phyloP scores from a whole-genome alignment of 192 early-diverging fungal genomes.

The Backusella psychrophila region DNA sequence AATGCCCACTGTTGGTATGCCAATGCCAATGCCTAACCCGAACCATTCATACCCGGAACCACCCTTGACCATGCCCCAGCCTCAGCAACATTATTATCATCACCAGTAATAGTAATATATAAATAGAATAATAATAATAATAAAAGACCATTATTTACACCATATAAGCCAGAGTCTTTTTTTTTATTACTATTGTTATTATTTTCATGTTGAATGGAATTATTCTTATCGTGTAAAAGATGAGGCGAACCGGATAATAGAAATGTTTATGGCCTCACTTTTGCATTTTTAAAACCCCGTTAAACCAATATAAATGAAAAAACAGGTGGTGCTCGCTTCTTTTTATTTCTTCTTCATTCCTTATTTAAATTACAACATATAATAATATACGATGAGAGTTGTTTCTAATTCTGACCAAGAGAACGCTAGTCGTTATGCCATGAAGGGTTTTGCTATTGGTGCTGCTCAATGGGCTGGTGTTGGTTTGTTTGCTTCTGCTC shows the following conservation, averaged over 20 bases:
- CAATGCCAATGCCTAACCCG: not conserved
- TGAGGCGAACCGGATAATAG: not conserved
- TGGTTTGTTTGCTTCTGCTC: slow-evolving; percentile 28
- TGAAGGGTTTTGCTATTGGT: slow-evolving; percentile 43
- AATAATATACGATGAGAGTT: slow-evolving; percentile 39
- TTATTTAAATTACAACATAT: not conserved
- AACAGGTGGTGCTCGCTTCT: not conserved
- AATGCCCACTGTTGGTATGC: not conserved
- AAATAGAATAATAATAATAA: not conserved
- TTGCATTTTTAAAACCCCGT: not conserved
- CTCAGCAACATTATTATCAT: not conserved
- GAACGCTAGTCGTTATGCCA: slow-evolving; percentile 31
- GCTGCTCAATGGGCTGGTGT: slow-evolving; percentile 37
- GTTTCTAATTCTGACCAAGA: slow-evolving; percentile 35
- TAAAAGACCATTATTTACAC: not conserved
- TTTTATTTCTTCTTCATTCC: not conserved
- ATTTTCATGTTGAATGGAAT: too few relatives aligned
- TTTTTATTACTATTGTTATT: too few relatives aligned
- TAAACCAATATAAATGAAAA: not conserved
- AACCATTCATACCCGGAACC: not conserved
- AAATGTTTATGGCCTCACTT: not conserved
- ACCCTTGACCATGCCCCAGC: not conserved
- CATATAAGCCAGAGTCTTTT: too few relatives aligned
- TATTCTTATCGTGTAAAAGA: not conserved
- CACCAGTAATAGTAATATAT: not conserved